These are phyloP conservation scores for Annulohypoxylon moriforme DNA, from an alignment of 495 filamentous ascomycete species.

Conservation along the genomic window DNA sequence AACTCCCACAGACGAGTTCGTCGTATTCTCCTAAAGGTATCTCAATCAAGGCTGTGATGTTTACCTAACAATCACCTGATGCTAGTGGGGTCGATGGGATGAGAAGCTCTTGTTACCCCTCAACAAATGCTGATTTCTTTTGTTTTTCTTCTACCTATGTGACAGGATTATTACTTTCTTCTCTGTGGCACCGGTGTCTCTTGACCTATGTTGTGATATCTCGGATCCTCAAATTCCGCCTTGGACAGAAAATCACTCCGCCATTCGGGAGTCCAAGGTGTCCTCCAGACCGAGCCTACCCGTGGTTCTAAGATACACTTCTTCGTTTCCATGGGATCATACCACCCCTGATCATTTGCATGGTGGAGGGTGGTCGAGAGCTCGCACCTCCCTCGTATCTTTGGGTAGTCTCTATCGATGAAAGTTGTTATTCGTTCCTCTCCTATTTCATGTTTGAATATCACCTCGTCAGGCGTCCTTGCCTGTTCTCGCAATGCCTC, in stretches of 20 bases:
- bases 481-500: conserved; percentile 20
- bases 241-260: conserved; percentile 1
- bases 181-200: not conserved
- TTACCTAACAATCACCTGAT: not conserved
- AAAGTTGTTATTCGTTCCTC: not conserved
- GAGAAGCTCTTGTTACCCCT: not conserved
- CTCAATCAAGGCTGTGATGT: not conserved
- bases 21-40: not conserved
- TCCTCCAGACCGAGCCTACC: not conserved
- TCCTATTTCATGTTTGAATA: conserved; percentile 37
- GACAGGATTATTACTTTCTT: not conserved
- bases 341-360: not conserved
- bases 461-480: conserved; percentile 44
- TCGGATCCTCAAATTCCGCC: not conserved
- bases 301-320: conserved; percentile 39
- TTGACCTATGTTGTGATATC: not conserved
- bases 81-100: not conserved
- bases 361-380: conserved; percentile 6
- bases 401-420: conserved; percentile 28
- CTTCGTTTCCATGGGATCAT: not conserved
- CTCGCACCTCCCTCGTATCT: conserved; percentile 37
- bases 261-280: conserved; percentile 1
- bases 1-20: not conserved
- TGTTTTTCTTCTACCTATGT: not conserved
- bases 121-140: not conserved